These are phyloP conservation scores for Iberis amara DNA, from an alignment of 441 rosid species.

Conservation along the genomic window DNA sequence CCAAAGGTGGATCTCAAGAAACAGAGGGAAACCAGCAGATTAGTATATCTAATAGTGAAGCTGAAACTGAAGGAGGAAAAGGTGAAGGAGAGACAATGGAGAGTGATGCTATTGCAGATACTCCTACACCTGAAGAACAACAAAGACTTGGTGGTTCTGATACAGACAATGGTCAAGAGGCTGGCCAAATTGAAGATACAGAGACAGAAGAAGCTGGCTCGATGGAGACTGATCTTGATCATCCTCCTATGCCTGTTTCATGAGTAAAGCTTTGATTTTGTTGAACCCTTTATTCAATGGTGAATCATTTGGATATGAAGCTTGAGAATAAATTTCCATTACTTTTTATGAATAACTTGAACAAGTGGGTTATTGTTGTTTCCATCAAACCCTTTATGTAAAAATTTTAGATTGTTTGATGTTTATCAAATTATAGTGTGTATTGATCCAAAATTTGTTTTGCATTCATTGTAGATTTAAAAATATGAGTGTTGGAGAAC, in stretches of 20 bases:
- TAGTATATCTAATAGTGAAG: conserved; percentile 57
- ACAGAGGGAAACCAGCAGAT: conserved; percentile 66
- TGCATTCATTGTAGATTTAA: no score
- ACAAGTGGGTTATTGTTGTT: not conserved
- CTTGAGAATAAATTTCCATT: no score
- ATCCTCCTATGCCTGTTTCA: conserved; percentile 15
- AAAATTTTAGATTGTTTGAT: not conserved
- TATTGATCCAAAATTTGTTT: no score
- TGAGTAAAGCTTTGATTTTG: conserved; percentile 18
- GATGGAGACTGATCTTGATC: conserved; percentile 29
- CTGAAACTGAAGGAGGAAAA: conserved; percentile 60
- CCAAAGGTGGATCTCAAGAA: conserved; percentile 49
- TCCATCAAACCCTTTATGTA: no score
- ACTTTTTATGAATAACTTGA: no score
- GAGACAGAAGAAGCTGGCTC: conserved; percentile 73
- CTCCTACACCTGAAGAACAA: conserved; percentile 64
- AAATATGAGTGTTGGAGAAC: no score
- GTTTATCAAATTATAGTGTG: not conserved
- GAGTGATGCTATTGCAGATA: conserved; percentile 42
- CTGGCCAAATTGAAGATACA: conserved; percentile 69
- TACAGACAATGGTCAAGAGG: conserved; percentile 63
- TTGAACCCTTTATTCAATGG: conserved; percentile 11
- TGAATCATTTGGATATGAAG: conserved; percentile 10
- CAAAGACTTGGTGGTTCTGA: conserved; percentile 75
- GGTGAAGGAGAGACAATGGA: conserved; percentile 64